phyloP scores from a whole-genome alignment of 805 yeast genomes.

The Starmerella kuoi region DNA sequence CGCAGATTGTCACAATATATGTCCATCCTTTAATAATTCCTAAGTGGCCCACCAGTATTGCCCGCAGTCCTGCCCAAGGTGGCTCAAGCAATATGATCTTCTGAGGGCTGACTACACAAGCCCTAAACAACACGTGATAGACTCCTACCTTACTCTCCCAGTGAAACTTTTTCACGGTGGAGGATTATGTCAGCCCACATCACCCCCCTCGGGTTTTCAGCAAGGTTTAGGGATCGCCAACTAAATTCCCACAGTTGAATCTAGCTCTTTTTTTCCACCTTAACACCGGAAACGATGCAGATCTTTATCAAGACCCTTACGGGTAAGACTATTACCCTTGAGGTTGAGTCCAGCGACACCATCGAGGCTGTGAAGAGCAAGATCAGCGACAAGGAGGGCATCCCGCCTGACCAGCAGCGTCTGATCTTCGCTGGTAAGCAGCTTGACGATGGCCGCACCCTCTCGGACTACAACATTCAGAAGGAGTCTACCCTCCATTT shows the following conservation, averaged over 20 bases:
- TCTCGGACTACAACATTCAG: constrained; percentile 99
- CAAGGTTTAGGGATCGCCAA: background rate
- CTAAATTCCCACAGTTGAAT: constrained; percentile 1
- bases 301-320: constrained; percentile 99
- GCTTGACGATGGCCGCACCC: constrained; percentile 97
- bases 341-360: constrained; percentile 97
- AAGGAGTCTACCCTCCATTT: constrained; percentile 97
- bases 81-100: too few species aligned
- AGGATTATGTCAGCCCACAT: too few species aligned
- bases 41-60: too few species aligned
- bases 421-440: constrained; percentile 99
- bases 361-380: constrained; percentile 97
- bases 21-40: too few species aligned
- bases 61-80: too few species aligned
- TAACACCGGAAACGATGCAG: constrained; percentile 29
- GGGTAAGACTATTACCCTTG: constrained; percentile 97
- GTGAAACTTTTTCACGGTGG: constrained; percentile 1
- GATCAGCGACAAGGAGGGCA: constrained; percentile 98
- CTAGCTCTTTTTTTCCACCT: constrained; percentile 1
- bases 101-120: too few species aligned
- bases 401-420: constrained; percentile 99
- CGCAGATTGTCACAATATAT: too few species aligned
- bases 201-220: background rate
- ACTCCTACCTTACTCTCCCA: background rate
- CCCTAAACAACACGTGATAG: background rate